Percentiles rank a stretch among this genome's conserved stretches.
These are phyloP conservation scores for Cladosporium oxysporum DNA, from an alignment of 2,329 filamentous ascomycete species.

Conservation along the genomic window DNA sequence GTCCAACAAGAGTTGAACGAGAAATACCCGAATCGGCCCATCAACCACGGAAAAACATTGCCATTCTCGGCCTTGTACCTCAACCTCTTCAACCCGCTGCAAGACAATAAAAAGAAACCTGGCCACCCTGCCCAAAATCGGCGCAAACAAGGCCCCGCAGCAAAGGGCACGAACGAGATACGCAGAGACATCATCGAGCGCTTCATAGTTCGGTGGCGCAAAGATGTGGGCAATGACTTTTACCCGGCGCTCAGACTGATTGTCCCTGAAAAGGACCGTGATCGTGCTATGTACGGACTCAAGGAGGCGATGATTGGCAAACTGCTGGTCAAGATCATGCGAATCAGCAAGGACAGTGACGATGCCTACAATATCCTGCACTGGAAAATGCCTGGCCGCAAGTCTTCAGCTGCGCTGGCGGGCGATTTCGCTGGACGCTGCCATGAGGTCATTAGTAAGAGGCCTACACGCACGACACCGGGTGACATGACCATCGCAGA, in stretches of 20 bases:
- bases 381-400: constrained; percentile 85
- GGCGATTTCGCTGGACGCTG: constrained; percentile 93
- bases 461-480: constrained; percentile 71
- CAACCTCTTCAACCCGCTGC: constrained; percentile 77
- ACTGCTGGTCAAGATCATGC: constrained; percentile 86
- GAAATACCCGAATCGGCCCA: constrained; percentile 77
- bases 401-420: constrained; percentile 63
- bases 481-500: constrained; percentile 85
- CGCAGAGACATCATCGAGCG: constrained; percentile 78
- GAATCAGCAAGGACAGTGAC: constrained; percentile 86
- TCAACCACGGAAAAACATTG: constrained; percentile 76
- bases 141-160: constrained; percentile 39
- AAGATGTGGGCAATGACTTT: constrained; percentile 86
- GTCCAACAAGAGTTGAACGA: constrained; percentile 52
- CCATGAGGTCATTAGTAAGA: constrained; percentile 80
- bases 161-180: constrained; percentile 67
- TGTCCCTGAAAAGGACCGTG: constrained; percentile 87
- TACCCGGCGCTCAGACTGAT: constrained; percentile 92
- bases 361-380: constrained; percentile 83
- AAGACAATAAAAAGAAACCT: constrained; percentile 74
- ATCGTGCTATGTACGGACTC: constrained; percentile 87
- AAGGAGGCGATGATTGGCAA: constrained; percentile 92
- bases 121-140: constrained; percentile 56
- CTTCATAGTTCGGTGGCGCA: constrained; percentile 85
- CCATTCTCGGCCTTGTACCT: constrained; percentile 78